phyloP scores from a whole-genome alignment of 164 flowering plant species.

The Kalanchoe fedtschenkoi region DNA sequence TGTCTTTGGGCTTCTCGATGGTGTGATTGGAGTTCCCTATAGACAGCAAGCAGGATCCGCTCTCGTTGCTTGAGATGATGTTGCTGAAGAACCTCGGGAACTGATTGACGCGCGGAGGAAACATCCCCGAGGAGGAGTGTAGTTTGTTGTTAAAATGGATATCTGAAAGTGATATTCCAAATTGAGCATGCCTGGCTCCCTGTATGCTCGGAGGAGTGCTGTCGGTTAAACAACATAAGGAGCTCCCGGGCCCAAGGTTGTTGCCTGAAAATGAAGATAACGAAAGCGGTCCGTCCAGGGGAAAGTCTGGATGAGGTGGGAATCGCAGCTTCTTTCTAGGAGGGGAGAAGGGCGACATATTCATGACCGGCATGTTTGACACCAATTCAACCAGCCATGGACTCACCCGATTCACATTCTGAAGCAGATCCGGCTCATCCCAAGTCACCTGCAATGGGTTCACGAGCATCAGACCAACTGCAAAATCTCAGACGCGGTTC shows the following conservation, averaged over 20 bases:
- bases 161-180: slow-evolving; percentile 57
- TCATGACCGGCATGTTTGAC: slow-evolving; percentile 64
- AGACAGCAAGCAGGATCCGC: slow-evolving; percentile 60
- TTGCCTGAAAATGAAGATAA: slow-evolving; percentile 48
- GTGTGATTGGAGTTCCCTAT: slow-evolving; percentile 46
- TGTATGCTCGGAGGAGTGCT: slow-evolving; percentile 95
- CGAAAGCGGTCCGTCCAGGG: slow-evolving; percentile 43
- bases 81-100: slow-evolving; percentile 23
- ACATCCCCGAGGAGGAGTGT: slow-evolving; percentile 48
- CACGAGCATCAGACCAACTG: neutral
- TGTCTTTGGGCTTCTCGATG: slow-evolving; percentile 30
- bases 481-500: too few relatives aligned
- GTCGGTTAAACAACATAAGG: slow-evolving; percentile 52
- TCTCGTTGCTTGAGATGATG: slow-evolving; percentile 24
- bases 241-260: slow-evolving; percentile 55
- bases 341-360: slow-evolving; percentile 66
- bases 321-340: slow-evolving; percentile 67
- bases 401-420: slow-evolving; percentile 81
- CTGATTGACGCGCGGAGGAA: slow-evolving; percentile 28
- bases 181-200: slow-evolving; percentile 99
- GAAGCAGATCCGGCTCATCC: slow-evolving; percentile 95
- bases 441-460: slow-evolving; percentile 57
- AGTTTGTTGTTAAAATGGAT: slow-evolving; percentile 54
- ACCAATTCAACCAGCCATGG: slow-evolving; percentile 98
- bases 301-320: slow-evolving; percentile 49